Percentiles rank a stretch among this genome's conserved stretches.
Evolutionary conservation across 306 rosid genomes (phyloP).

Genomic region (Coriaria nepalensis): DNA sequence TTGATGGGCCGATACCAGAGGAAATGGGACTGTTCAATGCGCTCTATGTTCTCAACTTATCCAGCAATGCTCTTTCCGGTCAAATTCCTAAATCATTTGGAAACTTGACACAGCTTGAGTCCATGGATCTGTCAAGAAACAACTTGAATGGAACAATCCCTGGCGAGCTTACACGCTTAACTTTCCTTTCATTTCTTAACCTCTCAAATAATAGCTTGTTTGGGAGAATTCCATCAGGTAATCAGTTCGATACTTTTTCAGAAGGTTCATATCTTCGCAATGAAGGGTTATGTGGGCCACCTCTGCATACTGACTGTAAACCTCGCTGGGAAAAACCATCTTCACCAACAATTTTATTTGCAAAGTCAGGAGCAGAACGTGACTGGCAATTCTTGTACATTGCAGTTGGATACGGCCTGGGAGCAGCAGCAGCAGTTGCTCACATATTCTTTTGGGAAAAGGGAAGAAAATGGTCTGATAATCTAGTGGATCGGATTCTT

Average conservation of each 20-base stretch:
- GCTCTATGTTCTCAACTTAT: slow-evolving; percentile 23
- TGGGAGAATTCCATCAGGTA: not conserved
- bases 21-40: slow-evolving; percentile 11
- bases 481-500: slow-evolving; percentile 35
- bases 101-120: slow-evolving; percentile 17
- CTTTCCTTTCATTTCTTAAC: slow-evolving; percentile 17
- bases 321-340: too few relatives aligned
- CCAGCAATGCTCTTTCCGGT: slow-evolving; percentile 16
- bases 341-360: not conserved
- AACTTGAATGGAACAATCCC: slow-evolving; percentile 15
- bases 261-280: slow-evolving; percentile 6
- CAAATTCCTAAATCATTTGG: slow-evolving; percentile 14
- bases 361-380: slow-evolving; percentile 12
- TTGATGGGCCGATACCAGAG: slow-evolving; percentile 15
- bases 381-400: slow-evolving; percentile 55
- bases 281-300: slow-evolving; percentile 19
- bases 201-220: slow-evolving; percentile 19
- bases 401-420: slow-evolving; percentile 77
- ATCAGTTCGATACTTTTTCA: slow-evolving; percentile 12
- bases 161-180: not conserved
- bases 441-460: slow-evolving; percentile 45
- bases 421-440: slow-evolving; percentile 55
- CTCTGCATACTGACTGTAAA: too few relatives aligned
- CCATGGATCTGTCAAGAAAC: slow-evolving; percentile 32
- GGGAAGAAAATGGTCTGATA: slow-evolving; percentile 56